A percentile compares a stretch with the other conserved stretches of the same genome.
phyloP scores from a whole-genome alignment of 305 asterid genomes.

The Fraxinus sp. region DNA sequence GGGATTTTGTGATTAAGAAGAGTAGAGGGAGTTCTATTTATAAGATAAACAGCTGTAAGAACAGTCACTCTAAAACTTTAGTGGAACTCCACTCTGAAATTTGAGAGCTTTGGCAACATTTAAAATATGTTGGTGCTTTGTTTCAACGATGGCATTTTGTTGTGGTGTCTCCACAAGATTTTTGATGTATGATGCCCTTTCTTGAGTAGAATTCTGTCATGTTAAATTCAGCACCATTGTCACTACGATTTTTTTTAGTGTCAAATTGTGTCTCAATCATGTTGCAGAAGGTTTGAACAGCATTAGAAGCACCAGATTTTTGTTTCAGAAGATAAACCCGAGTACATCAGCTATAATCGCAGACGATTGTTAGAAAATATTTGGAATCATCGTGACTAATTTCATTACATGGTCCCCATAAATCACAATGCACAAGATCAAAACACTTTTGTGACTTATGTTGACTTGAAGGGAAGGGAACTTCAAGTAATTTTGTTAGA shows the following conservation, averaged over 20 bases:
- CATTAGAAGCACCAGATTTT: not conserved
- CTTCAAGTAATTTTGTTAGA: not conserved
- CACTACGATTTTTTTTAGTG: not conserved
- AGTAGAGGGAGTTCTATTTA: not conserved
- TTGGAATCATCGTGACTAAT: not conserved
- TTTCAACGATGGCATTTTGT: not conserved
- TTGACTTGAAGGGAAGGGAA: not conserved
- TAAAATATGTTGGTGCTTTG: not conserved
- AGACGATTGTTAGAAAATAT: not conserved
- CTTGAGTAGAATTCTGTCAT: not conserved
- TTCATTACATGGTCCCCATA: not conserved
- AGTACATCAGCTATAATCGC: not conserved
- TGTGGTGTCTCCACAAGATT: not conserved
- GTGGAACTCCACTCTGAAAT: not conserved
- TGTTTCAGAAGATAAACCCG: not conserved
- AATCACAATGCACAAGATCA: not conserved
- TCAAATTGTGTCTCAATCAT: not conserved
- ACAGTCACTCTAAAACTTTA: not conserved
- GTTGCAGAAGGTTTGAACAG: not conserved
- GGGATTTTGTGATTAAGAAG: not conserved
- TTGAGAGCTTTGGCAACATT: not conserved
- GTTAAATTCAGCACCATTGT: not conserved
- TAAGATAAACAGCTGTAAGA: not conserved
- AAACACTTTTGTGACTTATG: no score
- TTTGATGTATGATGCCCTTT: not conserved